Evolutionary conservation across 2,329 filamentous ascomycete genomes (phyloP).

Genomic region (Leptosphaerulina australis): DNA sequence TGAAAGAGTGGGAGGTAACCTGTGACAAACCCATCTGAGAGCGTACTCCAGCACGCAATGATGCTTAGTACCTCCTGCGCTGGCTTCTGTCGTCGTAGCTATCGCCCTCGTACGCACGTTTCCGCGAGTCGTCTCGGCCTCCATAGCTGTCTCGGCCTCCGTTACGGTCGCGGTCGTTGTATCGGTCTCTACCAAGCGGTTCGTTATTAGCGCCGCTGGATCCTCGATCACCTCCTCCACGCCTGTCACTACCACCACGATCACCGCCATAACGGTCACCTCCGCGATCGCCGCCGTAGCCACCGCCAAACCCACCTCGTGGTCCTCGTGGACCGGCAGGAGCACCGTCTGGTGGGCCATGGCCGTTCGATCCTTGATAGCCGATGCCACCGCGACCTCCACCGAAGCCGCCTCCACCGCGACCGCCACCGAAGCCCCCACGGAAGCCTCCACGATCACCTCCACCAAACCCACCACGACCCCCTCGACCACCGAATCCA

Average conservation of each 20-base stretch:
- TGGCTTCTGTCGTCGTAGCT: constrained; percentile 76
- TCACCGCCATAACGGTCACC: constrained; percentile 36
- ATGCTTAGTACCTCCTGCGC: constrained; percentile 63
- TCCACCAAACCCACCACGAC: constrained; percentile 52
- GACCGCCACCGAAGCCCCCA: constrained; percentile 52
- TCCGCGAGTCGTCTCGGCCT: constrained; percentile 51
- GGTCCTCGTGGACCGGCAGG: constrained; percentile 56
- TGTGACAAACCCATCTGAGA: constrained; percentile 47
- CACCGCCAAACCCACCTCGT: constrained; percentile 50
- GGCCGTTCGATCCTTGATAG: constrained; percentile 50
- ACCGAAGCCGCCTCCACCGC: constrained; percentile 42
- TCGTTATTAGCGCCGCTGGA: constrained; percentile 81
- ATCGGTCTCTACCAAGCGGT: constrained; percentile 69
- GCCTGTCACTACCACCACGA: constrained; percentile 24
- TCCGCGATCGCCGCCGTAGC: constrained; percentile 44
- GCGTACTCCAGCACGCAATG: constrained; percentile 14
- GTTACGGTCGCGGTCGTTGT: constrained; percentile 44
- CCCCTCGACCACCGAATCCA: constrained; percentile 57
- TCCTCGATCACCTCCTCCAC: constrained; percentile 34
- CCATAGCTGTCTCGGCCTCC: constrained; percentile 45
- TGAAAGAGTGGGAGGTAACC: constrained; percentile 45
- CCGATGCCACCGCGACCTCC: constrained; percentile 55
- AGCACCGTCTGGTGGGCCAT: constrained; percentile 54
- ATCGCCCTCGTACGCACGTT: constrained; percentile 72
- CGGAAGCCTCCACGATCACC: constrained; percentile 54